phyloP scores from a whole-genome alignment of 1,284 basidiomycete species.

The Cutaneotrichosporon sp. region DNA sequence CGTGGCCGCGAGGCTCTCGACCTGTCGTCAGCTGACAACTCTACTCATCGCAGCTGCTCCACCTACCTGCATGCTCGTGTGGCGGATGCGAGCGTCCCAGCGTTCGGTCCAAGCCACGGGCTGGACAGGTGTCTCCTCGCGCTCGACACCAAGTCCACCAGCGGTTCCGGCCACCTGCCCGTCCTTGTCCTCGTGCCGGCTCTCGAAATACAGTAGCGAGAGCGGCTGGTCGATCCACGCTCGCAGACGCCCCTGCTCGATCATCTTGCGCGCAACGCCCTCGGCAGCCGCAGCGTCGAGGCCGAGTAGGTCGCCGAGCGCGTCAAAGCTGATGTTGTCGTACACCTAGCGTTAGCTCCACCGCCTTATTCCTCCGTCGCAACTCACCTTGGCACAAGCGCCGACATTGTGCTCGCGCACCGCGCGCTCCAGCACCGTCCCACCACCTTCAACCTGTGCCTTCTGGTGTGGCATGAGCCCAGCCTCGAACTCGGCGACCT shows the following conservation, averaged over 20 bases:
- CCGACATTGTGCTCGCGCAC: conserved; percentile 98
- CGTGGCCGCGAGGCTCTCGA: conserved; percentile 15
- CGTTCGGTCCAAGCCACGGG: conserved; percentile 83
- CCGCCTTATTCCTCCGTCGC: background rate
- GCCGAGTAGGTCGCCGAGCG: conserved; percentile 78
- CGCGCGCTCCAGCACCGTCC: conserved; percentile 93
- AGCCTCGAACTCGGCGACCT: conserved; percentile 84
- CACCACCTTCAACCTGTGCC: conserved; percentile 73
- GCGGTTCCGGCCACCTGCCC: conserved; percentile 88
- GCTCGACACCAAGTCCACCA: conserved; percentile 77
- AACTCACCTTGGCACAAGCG: conserved; percentile 72
- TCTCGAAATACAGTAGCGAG: conserved; percentile 86
- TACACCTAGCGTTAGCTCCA: conserved; percentile 60
- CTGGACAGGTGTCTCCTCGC: conserved; percentile 68
- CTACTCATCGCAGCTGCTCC: background rate
- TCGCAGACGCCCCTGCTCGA: conserved; percentile 86
- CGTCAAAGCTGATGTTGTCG: conserved; percentile 88
- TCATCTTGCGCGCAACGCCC: conserved; percentile 88
- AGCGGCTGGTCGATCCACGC: conserved; percentile 93
- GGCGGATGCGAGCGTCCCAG: conserved; percentile 85
- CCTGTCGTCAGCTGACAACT: conserved; percentile 1
- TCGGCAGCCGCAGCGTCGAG: conserved; percentile 84
- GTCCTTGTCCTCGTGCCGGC: conserved; percentile 59
- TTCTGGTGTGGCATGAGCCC: conserved; percentile 89
- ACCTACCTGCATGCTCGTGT: conserved; percentile 73